Conservation (phyloP, 2,329 filamentous ascomycete species). For the Neoascochyta sp. region DNA sequence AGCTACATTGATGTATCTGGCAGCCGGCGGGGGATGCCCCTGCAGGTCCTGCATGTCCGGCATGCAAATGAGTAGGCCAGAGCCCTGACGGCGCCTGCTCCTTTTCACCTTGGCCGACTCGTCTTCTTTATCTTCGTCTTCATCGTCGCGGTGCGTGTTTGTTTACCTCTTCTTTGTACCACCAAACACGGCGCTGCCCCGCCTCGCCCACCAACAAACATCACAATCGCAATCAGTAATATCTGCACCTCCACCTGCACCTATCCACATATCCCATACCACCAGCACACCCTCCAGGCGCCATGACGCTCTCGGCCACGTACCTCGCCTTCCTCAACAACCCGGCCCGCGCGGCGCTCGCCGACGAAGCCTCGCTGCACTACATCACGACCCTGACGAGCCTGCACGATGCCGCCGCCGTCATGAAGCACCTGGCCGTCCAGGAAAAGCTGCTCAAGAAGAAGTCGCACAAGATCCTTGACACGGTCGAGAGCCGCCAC, state of each 20-base stretch:
- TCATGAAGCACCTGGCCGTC: constrained; percentile 75
- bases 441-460: constrained; percentile 74
- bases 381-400: constrained; percentile 87
- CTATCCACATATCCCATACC: no score
- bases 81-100: no score
- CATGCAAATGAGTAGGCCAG: no score
- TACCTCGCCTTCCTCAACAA: constrained; percentile 47
- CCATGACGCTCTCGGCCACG: constrained; percentile 36
- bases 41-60: no score
- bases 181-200: no score
- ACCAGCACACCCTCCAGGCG: no score
- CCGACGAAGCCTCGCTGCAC: constrained; percentile 53
- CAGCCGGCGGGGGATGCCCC: no score
- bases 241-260: no score
- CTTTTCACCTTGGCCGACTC: no score
- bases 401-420: constrained; percentile 66
- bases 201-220: constrained; percentile 5
- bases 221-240: no score
- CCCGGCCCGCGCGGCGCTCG: constrained; percentile 43
- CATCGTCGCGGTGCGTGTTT: constrained; percentile 9
- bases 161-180: constrained; percentile 5
- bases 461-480: constrained; percentile 74
- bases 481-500: constrained; percentile 66
- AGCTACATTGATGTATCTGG: no score
- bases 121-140: no score